Evolutionary conservation across 75 land plant genomes (phyloP).

Genomic region (Pinus taeda): DNA sequence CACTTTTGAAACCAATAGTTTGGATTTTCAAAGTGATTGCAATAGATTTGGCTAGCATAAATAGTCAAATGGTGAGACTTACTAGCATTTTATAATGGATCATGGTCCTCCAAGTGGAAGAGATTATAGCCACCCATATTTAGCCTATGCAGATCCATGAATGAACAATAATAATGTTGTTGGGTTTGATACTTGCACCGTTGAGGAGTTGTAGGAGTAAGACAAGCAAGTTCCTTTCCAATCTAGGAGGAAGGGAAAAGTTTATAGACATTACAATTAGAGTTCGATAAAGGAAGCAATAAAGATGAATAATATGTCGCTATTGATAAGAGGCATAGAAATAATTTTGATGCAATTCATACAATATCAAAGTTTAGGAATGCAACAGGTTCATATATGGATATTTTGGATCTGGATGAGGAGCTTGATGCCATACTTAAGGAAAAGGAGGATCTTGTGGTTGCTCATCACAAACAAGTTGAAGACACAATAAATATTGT

Average conservation of each 20-base stretch:
- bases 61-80: slow-evolving; percentile 25
- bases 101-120: slow-evolving; percentile 7
- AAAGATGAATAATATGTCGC: background rate
- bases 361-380: background rate
- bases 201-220: background rate
- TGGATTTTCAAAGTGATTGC: no score
- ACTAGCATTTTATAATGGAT: slow-evolving; percentile 4
- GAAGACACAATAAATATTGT: no score
- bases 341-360: background rate
- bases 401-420: slow-evolving; percentile 3
- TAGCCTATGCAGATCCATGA: background rate
- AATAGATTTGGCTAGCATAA: slow-evolving; percentile 20
- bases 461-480: no score
- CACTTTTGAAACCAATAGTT: slow-evolving; percentile 14
- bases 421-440: background rate
- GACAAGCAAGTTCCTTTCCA: background rate
- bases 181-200: background rate
- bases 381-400: background rate
- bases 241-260: background rate
- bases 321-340: background rate
- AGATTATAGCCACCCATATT: background rate
- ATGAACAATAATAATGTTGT: background rate
- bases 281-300: background rate
- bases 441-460: no score
- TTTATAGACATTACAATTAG: background rate